phyloP scores from a whole-genome alignment of 306 rosid genomes.

The Castanospermum australe region DNA sequence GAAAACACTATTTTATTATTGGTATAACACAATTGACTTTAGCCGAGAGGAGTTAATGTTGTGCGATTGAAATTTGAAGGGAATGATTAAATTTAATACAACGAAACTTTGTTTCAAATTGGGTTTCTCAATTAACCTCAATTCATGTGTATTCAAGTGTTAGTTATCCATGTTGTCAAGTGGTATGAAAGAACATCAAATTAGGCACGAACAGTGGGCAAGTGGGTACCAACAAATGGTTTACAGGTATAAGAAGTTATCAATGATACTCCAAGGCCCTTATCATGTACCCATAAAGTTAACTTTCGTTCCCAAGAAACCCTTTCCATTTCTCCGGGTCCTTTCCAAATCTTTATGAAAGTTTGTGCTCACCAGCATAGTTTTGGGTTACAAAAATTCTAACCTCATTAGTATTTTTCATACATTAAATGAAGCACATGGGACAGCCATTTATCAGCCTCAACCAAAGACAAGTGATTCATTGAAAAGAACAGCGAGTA shows the following conservation, averaged over 20 bases:
- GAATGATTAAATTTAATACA: not conserved
- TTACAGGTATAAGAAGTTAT: conserved; percentile 26
- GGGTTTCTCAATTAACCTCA: not conserved
- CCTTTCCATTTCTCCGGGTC: not conserved
- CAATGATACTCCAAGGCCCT: conserved; percentile 1
- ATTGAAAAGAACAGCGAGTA: no score
- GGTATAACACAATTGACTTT: not conserved
- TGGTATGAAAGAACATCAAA: not conserved
- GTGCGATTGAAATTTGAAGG: not conserved
- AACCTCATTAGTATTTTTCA: not conserved
- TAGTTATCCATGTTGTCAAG: not conserved
- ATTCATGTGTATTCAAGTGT: not conserved
- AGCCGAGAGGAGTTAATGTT: not conserved
- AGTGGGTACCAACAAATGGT: conserved; percentile 4
- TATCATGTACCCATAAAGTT: conserved; percentile 17
- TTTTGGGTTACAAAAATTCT: not conserved
- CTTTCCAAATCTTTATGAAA: not conserved
- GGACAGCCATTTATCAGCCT: not conserved
- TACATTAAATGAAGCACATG: not conserved
- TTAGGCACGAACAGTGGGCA: not conserved
- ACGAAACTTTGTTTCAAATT: not conserved
- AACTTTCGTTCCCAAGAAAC: not conserved
- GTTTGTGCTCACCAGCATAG: not conserved
- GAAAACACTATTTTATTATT: not conserved
- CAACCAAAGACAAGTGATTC: no score